These are phyloP conservation scores for Claviceps lovelessii DNA, from an alignment of 2,329 filamentous ascomycete species.

Conservation along the genomic window DNA sequence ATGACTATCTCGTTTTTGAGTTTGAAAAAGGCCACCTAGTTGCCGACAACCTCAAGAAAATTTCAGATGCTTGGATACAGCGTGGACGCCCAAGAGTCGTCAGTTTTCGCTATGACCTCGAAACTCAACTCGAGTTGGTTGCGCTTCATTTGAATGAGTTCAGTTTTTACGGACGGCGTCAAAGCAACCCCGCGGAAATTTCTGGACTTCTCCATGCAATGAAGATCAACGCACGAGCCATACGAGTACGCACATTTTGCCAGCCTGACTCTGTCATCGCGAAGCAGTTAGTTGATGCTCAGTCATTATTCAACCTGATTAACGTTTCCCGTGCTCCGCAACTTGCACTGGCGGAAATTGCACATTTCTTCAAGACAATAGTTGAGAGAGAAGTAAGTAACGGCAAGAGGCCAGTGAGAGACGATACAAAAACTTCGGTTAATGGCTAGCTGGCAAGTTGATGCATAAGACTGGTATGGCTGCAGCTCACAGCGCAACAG, in stretches of 20 bases:
- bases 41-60: slow-evolving; percentile 34
- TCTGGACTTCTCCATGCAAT: slow-evolving; percentile 35
- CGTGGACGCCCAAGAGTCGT: slow-evolving; percentile 40
- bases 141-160: slow-evolving; percentile 36
- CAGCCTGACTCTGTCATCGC: slow-evolving; percentile 43
- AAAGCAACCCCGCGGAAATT: slow-evolving; percentile 29
- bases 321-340: slow-evolving; percentile 30
- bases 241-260: slow-evolving; percentile 41
- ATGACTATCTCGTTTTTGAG: slow-evolving; percentile 37
- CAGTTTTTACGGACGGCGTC: slow-evolving; percentile 36
- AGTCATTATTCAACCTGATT: slow-evolving; percentile 35
- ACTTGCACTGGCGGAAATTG: slow-evolving; percentile 33
- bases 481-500: neutral
- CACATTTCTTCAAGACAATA: slow-evolving; percentile 39
- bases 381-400: slow-evolving; percentile 27
- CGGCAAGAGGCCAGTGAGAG: neutral
- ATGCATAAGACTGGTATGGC: neutral
- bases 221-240: slow-evolving; percentile 35
- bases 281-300: slow-evolving; percentile 41
- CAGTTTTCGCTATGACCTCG: slow-evolving; percentile 44
- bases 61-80: slow-evolving; percentile 36
- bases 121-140: slow-evolving; percentile 45
- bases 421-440: neutral
- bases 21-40: slow-evolving; percentile 41
- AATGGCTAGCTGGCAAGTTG: neutral